phyloP scores from a whole-genome alignment of 1,284 basidiomycete species.

The Tranzscheliella williamsii region DNA sequence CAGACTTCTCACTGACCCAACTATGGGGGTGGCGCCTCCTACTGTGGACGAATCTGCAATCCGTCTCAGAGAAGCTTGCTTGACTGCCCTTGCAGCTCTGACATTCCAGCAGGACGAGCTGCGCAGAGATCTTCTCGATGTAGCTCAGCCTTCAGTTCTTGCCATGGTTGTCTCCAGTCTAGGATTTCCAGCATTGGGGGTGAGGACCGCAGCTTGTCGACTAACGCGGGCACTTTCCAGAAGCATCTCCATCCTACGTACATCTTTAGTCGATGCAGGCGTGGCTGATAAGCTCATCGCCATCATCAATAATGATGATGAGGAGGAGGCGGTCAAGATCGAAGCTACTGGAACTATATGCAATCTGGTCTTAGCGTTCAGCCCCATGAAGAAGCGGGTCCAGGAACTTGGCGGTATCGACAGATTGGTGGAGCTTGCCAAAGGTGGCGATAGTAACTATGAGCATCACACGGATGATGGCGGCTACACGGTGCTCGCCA shows the following conservation, averaged over 20 bases:
- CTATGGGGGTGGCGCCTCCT: constrained; percentile 19
- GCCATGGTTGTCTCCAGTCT: constrained; percentile 41
- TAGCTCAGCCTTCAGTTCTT: constrained; percentile 40
- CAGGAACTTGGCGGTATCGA: constrained; percentile 43
- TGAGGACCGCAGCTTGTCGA: constrained; percentile 50
- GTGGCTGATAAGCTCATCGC: constrained; percentile 44
- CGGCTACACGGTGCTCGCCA: constrained; percentile 5
- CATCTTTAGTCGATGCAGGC: constrained; percentile 52
- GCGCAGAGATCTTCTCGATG: constrained; percentile 42
- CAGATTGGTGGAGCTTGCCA: constrained; percentile 32
- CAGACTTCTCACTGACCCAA: constrained; percentile 9
- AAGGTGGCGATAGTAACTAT: constrained; percentile 4
- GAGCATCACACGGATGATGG: constrained; percentile 1
- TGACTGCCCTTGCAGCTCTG: constrained; percentile 47
- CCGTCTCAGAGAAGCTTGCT: constrained; percentile 45
- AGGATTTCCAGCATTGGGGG: constrained; percentile 38
- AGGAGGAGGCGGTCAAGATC: constrained; percentile 38
- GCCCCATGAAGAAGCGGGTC: constrained; percentile 52
- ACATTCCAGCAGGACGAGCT: constrained; percentile 50
- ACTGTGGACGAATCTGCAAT: constrained; percentile 35
- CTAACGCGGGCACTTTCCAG: constrained; percentile 48
- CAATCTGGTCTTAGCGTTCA: constrained; percentile 55
- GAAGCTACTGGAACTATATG: constrained; percentile 51
- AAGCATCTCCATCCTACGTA: constrained; percentile 51
- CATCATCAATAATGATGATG: constrained; percentile 36